Conservation (phyloP, 352 stramenopile species). For the Pythium coloratum region DNA sequence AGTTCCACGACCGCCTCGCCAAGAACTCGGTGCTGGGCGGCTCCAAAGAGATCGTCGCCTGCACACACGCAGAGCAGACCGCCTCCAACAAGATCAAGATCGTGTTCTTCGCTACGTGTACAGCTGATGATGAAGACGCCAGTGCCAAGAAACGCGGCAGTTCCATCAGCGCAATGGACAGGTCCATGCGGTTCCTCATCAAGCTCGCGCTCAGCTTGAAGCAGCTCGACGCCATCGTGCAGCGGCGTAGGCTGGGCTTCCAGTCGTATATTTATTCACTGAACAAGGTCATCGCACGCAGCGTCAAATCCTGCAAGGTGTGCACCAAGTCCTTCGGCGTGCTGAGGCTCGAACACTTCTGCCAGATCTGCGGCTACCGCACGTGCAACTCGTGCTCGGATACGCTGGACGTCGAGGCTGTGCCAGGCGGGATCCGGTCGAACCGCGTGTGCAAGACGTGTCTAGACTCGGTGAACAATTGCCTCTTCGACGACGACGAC, state of each 20-base stretch:
- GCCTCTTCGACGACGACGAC: constrained; percentile 38
- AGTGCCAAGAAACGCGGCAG: constrained; percentile 7
- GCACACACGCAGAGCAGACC: constrained; percentile 29
- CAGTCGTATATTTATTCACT: constrained; percentile 35
- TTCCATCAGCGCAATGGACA: constrained; percentile 23
- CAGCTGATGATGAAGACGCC: constrained; percentile 29
- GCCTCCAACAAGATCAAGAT: constrained; percentile 23
- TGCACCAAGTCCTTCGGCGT: constrained; percentile 37
- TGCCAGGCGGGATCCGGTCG: constrained; percentile 20
- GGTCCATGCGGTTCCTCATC: constrained; percentile 29
- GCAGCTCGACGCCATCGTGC: constrained; percentile 27
- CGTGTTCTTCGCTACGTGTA: constrained; percentile 34
- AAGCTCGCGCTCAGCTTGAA: constrained; percentile 23
- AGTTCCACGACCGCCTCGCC: constrained; percentile 45
- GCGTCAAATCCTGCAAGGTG: constrained; percentile 32
- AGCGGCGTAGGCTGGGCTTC: constrained; percentile 33
- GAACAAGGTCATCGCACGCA: constrained; percentile 21
- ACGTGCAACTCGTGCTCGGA: constrained; percentile 34
- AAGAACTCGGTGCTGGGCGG: constrained; percentile 37
- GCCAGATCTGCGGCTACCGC: constrained; percentile 42
- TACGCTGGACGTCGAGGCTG: constrained; percentile 26
- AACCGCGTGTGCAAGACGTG: constrained; percentile 36
- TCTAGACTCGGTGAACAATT: constrained; percentile 25
- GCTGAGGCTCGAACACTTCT: constrained; percentile 29
- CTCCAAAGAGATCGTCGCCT: constrained; percentile 33